Conservation (phyloP, 192 early-diverging fungal genomes). For the Coemansia sp. region DNA sequence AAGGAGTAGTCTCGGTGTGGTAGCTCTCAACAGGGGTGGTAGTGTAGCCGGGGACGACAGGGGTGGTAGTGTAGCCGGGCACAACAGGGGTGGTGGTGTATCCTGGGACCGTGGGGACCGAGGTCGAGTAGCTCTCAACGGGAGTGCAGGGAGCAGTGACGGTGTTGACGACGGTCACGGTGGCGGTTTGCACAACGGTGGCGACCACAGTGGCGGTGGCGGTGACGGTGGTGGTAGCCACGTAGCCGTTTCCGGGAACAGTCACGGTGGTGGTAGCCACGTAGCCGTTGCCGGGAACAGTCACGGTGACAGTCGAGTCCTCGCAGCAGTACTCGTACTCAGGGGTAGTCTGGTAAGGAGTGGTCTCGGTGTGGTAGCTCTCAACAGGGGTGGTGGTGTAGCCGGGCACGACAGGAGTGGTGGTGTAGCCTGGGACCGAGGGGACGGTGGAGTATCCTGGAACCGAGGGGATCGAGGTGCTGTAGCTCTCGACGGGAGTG, state of each 20-base stretch:
- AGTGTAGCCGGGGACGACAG: constrained; percentile 16
- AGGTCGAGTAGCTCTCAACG: constrained; percentile 20
- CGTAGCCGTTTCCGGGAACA: not conserved
- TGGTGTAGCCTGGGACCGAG: constrained; percentile 1
- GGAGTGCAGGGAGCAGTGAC: constrained; percentile 23
- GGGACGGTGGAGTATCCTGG: constrained; percentile 14
- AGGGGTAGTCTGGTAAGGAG: constrained; percentile 7
- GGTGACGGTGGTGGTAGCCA: constrained; percentile 14
- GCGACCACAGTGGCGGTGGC: no score
- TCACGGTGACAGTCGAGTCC: constrained; percentile 43
- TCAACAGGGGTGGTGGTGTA: constrained; percentile 17
- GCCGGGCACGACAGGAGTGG: constrained; percentile 7
- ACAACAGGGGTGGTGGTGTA: constrained; percentile 13
- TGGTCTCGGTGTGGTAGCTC: not conserved
- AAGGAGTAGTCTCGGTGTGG: no score
- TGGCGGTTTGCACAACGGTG: no score
- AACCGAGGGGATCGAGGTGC: constrained; percentile 6
- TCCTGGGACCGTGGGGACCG: constrained; percentile 9
- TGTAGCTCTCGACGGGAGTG: constrained; percentile 9
- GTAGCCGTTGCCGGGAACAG: constrained; percentile 24
- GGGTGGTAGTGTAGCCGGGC: constrained; percentile 4
- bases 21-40: constrained; percentile 2
- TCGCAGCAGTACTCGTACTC: constrained; percentile 53
- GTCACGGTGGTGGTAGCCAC: constrained; percentile 19
- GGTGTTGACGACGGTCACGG: no score